Base-by-base conservation (phyloP, 352 stramenopile species). In the Globisporangium carolinianum region DNA sequence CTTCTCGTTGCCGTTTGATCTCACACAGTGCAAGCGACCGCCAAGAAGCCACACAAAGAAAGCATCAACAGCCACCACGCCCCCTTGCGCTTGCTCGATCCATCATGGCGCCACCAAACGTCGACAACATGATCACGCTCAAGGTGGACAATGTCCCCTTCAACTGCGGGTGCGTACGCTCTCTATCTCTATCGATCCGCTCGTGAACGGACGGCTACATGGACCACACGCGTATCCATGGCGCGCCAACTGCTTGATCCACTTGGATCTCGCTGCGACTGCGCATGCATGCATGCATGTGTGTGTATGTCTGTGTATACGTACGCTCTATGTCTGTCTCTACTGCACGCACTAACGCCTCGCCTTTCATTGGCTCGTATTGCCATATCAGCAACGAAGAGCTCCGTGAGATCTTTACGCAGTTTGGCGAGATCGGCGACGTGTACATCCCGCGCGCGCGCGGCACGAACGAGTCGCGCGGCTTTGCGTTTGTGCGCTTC, bases 101-200 rank as follows among this genome's bases (percentile, higher is more conserved):
- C 24, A 32, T 32, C 0, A 90, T 88, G 78, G 73, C 77, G 65
- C 80, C 83, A 59, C 83, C 83, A 7, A 81, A 89, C 67, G 77
- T 93, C 59, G 79, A 91, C 61, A 77, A 61, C 65, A 93, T 93
- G 83, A 76, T 83, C 68, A 91, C 82, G 52, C 84, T 93, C 61
- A 92, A 94, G 74, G 81, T 94, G 67, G 86, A 95, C 76, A 95
- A 95, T 67, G 82, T 95, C 51, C 77, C 83, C 12, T 92, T 87
- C 71, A 65, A 84, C 65, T 76, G 83, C 52, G 77, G 73, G 79
- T 89, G 64, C 60, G 75, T 32, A 32, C 24, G 24, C 24, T 75
- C 38, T 41, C 15, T 10, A 15, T 43, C 35, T 42, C 35, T 54
- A 43, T 43, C 24, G 24, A 32, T 32, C 24, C 24, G 1, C 24